Conservation (phyloP, 192 early-diverging fungal genomes). For the Podochytrium sp. region DNA sequence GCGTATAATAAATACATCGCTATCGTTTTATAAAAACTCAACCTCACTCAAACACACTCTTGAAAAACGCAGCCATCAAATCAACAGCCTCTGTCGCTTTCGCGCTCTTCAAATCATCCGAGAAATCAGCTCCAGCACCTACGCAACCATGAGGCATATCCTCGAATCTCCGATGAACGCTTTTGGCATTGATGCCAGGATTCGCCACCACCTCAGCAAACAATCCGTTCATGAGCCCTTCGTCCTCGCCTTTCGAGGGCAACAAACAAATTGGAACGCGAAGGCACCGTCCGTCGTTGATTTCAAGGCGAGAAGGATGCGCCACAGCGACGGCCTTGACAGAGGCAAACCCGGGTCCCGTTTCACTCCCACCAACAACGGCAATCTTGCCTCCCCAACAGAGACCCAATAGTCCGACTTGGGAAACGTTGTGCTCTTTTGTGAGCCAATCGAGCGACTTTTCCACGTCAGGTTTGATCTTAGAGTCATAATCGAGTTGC, state of each 20-base stretch:
- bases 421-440: neutral
- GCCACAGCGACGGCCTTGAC: conserved; percentile 38
- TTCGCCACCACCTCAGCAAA: neutral
- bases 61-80: neutral
- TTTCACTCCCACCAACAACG: neutral
- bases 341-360: neutral
- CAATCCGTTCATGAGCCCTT: neutral
- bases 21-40: too few species aligned
- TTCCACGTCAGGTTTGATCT: neutral
- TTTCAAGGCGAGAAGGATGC: conserved; percentile 54
- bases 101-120: neutral
- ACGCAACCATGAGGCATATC: neutral
- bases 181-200: neutral
- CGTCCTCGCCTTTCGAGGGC: conserved; percentile 14
- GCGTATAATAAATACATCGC: too few species aligned
- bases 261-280: neutral
- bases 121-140: neutral
- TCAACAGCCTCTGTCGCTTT: neutral
- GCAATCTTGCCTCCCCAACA: conserved; percentile 4
- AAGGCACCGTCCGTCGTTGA: conserved; percentile 11
- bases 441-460: neutral
- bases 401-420: neutral
- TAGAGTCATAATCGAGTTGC: neutral
- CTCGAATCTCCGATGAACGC: neutral
- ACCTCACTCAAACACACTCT: too few species aligned